phyloP scores from a whole-genome alignment of 345 rosid genomes.

The Syzygium oleosum region DNA sequence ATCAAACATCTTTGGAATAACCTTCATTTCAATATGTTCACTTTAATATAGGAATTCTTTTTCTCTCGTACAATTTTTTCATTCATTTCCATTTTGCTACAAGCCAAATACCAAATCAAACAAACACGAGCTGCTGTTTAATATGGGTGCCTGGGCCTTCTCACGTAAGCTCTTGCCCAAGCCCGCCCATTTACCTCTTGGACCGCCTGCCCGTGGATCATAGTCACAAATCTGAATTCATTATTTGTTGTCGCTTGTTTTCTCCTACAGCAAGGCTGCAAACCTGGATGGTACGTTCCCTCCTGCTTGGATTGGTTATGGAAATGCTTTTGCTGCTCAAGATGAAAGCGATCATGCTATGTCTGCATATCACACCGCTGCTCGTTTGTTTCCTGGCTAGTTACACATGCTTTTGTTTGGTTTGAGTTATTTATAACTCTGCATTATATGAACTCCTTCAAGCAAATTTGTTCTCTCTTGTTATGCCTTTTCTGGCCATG shows the following conservation, averaged over 20 bases:
- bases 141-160: background rate
- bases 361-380: constrained; percentile 92
- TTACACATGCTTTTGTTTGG: background rate
- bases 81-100: background rate
- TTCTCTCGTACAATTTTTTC: background rate
- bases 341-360: constrained; percentile 98
- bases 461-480: background rate
- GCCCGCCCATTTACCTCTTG: background rate
- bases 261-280: constrained; percentile 72
- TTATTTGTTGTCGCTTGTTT: constrained; percentile 3
- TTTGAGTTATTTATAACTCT: background rate
- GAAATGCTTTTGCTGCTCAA: constrained; percentile 83
- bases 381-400: constrained; percentile 97
- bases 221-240: background rate
- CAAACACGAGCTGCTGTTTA: too few species aligned
- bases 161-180: background rate
- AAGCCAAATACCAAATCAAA: background rate
- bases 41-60: background rate
- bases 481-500: background rate
- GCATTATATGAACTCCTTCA: background rate
- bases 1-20: background rate
- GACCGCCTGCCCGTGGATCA: background rate
- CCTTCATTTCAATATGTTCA: background rate
- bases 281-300: constrained; percentile 71
- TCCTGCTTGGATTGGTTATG: constrained; percentile 93